Conservation (phyloP, 257 asterid genomes). For the Solanum virginianum region DNA sequence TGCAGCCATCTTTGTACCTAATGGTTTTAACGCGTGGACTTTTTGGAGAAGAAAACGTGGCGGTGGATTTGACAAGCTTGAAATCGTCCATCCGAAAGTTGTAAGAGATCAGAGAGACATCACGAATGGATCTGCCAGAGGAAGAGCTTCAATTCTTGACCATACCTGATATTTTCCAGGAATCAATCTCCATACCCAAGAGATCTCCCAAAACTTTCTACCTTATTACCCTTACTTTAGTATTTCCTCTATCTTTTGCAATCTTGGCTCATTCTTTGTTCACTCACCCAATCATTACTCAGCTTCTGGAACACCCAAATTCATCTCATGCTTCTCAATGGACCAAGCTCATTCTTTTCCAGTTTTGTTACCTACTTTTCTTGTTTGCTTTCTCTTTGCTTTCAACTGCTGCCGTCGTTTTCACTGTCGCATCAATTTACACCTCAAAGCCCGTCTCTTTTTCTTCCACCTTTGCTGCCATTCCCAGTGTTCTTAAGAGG, state of each 20-base stretch:
- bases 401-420: constrained; percentile 87
- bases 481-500: constrained; percentile 68
- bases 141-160: constrained; percentile 72
- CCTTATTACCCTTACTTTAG: constrained; percentile 55
- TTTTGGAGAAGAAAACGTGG: background rate
- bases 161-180: constrained; percentile 49
- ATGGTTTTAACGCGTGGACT: background rate
- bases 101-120: background rate
- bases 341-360: constrained; percentile 62
- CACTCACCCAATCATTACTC: constrained; percentile 66
- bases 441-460: constrained; percentile 80
- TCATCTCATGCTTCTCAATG: constrained; percentile 47
- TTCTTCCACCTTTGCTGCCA: constrained; percentile 58
- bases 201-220: constrained; percentile 77
- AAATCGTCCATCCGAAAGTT: background rate
- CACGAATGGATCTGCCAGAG: constrained; percentile 56
- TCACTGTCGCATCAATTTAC: constrained; percentile 87
- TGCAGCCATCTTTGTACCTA: background rate
- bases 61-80: background rate
- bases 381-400: constrained; percentile 78
- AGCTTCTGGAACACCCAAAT: constrained; percentile 43
- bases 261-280: constrained; percentile 88
- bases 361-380: constrained; percentile 72
- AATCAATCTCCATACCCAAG: constrained; percentile 70
- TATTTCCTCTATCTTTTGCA: constrained; percentile 88